These are phyloP conservation scores for Samsoniella hepiali DNA, from an alignment of 2,329 filamentous ascomycete species.

Conservation along the genomic window DNA sequence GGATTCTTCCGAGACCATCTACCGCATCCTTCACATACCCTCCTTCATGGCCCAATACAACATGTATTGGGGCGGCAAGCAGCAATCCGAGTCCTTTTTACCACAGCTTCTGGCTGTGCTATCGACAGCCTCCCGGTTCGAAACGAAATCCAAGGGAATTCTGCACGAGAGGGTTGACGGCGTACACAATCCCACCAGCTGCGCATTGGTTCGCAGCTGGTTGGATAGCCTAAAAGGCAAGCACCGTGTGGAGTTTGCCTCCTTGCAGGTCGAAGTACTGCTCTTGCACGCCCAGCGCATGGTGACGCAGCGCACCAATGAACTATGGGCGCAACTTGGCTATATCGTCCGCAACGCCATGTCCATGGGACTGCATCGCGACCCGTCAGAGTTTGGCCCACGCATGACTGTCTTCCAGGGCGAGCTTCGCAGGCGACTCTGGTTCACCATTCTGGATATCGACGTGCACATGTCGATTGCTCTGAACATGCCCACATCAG, in stretches of 20 bases:
- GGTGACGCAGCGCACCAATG: constrained; percentile 49
- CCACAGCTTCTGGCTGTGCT: constrained; percentile 52
- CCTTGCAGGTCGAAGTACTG: constrained; percentile 53
- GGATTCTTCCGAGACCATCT: constrained; percentile 49
- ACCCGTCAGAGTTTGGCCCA: constrained; percentile 51
- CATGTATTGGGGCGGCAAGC: constrained; percentile 48
- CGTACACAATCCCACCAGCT: constrained; percentile 56
- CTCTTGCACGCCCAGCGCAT: constrained; percentile 51
- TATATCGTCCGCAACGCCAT: constrained; percentile 55
- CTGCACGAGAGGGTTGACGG: constrained; percentile 50
- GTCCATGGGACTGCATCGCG: constrained; percentile 57
- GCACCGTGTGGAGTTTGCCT: constrained; percentile 49
- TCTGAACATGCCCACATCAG: constrained; percentile 48
- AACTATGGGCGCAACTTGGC: constrained; percentile 54
- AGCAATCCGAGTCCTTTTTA: constrained; percentile 48
- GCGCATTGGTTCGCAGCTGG: constrained; percentile 53
- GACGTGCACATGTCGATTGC: constrained; percentile 54
- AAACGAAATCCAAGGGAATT: constrained; percentile 48
- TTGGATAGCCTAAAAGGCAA: constrained; percentile 50
- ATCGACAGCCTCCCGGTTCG: constrained; percentile 52
- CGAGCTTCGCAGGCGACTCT: constrained; percentile 53
- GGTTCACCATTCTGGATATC: constrained; percentile 56
- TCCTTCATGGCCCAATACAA: constrained; percentile 51
- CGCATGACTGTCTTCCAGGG: constrained; percentile 49
- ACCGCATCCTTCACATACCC: constrained; percentile 51